phyloP scores from a whole-genome alignment of 2,329 filamentous ascomycete genomes.

The Hortaea sp. region DNA sequence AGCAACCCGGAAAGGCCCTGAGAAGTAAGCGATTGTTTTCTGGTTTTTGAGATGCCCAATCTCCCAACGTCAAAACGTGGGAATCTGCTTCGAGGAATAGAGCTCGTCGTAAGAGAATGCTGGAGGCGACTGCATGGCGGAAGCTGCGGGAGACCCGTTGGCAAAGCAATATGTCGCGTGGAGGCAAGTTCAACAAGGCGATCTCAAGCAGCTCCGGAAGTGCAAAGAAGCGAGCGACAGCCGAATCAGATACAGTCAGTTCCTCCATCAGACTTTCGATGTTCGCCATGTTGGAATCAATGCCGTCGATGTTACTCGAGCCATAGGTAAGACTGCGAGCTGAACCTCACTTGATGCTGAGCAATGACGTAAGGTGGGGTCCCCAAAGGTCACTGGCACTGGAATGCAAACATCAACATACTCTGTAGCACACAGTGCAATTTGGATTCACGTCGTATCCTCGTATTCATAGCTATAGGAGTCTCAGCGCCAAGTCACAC shows the following conservation, averaged over 20 bases:
- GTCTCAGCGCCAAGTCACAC: too few relatives aligned
- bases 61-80: conserved; percentile 9
- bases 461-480: too few relatives aligned
- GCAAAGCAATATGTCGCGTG: conserved; percentile 23
- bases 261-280: neutral
- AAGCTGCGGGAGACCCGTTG: conserved; percentile 24
- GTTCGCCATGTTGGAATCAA: too few relatives aligned
- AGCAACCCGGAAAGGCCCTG: conserved; percentile 22
- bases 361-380: too few relatives aligned
- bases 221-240: conserved; percentile 17
- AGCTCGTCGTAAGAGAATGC: conserved; percentile 19
- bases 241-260: neutral
- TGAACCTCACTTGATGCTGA: too few relatives aligned
- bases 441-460: too few relatives aligned
- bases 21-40: conserved; percentile 27
- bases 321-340: too few relatives aligned
- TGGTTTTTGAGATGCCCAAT: conserved; percentile 18
- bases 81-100: conserved; percentile 24
- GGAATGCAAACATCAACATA: too few relatives aligned
- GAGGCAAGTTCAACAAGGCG: conserved; percentile 24
- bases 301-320: too few relatives aligned
- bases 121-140: conserved; percentile 17
- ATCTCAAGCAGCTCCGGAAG: conserved; percentile 31
- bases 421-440: too few relatives aligned
- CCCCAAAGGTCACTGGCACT: too few relatives aligned